A percentile compares a stretch with the other conserved stretches of the same genome.
Conservation (phyloP, 768 basidiomycete genomes). For the Rhodosporidiobolus sp. region DNA sequence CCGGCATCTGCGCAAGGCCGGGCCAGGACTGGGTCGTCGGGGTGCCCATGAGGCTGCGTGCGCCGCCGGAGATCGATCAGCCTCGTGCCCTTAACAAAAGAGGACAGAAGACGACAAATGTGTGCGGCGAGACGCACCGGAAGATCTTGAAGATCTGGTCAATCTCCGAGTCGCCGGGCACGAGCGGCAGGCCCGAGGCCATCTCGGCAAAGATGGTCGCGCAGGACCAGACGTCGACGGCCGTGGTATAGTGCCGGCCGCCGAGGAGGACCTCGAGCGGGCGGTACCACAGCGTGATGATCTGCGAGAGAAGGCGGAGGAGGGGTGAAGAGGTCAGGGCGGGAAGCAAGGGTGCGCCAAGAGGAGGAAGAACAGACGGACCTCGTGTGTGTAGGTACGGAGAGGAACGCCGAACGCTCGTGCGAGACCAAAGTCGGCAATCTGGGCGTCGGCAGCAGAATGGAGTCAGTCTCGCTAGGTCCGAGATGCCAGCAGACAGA, state of each 20-base stretch:
- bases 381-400: conserved; percentile 97
- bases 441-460: conserved; percentile 3
- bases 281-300: conserved; percentile 98
- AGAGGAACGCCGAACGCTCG: conserved; percentile 96
- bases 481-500: too few relatives aligned
- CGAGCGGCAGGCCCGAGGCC: conserved; percentile 56
- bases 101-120: too few relatives aligned
- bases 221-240: conserved; percentile 96
- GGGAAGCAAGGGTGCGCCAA: rapidly evolving
- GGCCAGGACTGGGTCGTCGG: conserved; percentile 88
- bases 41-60: conserved; percentile 78
- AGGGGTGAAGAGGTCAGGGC: not conserved
- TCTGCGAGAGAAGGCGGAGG: conserved; percentile 55
- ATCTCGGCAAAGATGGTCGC: conserved; percentile 97
- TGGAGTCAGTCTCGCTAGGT: not conserved
- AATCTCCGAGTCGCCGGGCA: conserved; percentile 99
- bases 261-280: conserved; percentile 96
- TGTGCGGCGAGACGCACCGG: conserved; percentile 58
- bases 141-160: conserved; percentile 99
- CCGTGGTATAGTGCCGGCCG: conserved; percentile 71
- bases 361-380: conserved; percentile 47
- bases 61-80: not conserved
- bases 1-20: conserved; percentile 77
- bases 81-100: too few relatives aligned
- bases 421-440: conserved; percentile 89